These are phyloP conservation scores for Fusarium sp. DNA, from an alignment of 2,329 filamentous ascomycete species.

Conservation along the genomic window DNA sequence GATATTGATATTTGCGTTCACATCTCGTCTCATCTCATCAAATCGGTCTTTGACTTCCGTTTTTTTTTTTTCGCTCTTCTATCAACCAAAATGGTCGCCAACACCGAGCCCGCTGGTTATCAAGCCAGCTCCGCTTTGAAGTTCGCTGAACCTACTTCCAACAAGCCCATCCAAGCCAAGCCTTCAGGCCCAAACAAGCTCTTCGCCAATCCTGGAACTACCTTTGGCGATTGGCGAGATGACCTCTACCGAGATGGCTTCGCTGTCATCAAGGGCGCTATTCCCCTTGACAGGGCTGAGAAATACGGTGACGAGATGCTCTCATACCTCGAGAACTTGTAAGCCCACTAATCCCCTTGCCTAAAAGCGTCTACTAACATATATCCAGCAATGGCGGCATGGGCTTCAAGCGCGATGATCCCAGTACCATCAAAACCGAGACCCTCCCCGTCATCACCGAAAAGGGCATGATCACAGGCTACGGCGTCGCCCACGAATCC, in stretches of 20 bases:
- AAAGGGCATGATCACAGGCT: conserved; percentile 14
- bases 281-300: neutral
- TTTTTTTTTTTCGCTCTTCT: too few species aligned
- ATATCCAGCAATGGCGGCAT: neutral
- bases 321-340: conserved; percentile 5
- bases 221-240: conserved; percentile 10
- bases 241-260: conserved; percentile 2
- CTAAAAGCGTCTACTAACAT: fast-evolving
- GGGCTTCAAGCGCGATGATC: conserved; percentile 3
- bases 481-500: conserved; percentile 4
- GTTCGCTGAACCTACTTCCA: neutral
- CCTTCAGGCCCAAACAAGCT: conserved; percentile 9
- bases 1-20: fast-evolving
- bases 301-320: neutral
- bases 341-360: fast-evolving
- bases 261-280: neutral
- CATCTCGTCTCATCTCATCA: neutral
- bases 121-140: neutral
- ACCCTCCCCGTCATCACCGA: neutral
- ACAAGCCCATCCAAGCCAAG: conserved; percentile 7
- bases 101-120: neutral
- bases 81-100: neutral
- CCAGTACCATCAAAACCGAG: neutral
- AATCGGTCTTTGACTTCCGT: fast-evolving
- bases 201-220: neutral